These are phyloP conservation scores for Ascobolus immersus DNA, from an alignment of 495 filamentous ascomycete genomes.

Conservation along the genomic window DNA sequence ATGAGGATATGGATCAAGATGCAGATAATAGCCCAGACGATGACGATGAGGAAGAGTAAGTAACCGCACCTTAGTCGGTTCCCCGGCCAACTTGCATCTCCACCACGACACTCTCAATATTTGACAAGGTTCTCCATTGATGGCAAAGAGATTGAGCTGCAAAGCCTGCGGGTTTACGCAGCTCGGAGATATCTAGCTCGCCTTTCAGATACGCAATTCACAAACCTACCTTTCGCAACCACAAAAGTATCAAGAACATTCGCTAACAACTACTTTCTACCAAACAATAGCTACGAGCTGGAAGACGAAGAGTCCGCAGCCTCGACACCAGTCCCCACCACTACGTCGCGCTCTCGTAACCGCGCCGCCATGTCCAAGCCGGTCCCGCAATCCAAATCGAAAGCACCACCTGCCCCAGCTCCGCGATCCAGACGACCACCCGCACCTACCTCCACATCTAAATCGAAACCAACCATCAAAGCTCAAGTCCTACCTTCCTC, in stretches of 20 bases:
- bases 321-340: neutral
- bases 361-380: neutral
- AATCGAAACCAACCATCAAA: too few species aligned
- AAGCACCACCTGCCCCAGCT: neutral
- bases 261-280: too few species aligned
- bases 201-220: too few species aligned
- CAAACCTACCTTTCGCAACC: too few species aligned
- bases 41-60: slow-evolving; percentile 12
- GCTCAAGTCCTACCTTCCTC: too few species aligned
- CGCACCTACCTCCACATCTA: too few species aligned
- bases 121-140: too few species aligned
- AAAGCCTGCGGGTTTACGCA: too few species aligned
- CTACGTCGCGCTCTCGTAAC: neutral
- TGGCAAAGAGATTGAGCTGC: too few species aligned
- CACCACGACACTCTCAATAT: neutral
- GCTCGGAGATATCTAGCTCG: too few species aligned
- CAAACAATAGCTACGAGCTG: neutral
- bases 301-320: neutral
- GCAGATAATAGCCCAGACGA: slow-evolving; percentile 27
- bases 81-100: neutral
- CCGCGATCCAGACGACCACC: too few species aligned
- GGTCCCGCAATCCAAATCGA: neutral
- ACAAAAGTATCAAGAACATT: too few species aligned
- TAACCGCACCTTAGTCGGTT: neutral
- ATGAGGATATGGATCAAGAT: slow-evolving; percentile 24